These are phyloP conservation scores for Metarhizium humberi DNA, from an alignment of 2,329 filamentous ascomycete species.

Conservation along the genomic window DNA sequence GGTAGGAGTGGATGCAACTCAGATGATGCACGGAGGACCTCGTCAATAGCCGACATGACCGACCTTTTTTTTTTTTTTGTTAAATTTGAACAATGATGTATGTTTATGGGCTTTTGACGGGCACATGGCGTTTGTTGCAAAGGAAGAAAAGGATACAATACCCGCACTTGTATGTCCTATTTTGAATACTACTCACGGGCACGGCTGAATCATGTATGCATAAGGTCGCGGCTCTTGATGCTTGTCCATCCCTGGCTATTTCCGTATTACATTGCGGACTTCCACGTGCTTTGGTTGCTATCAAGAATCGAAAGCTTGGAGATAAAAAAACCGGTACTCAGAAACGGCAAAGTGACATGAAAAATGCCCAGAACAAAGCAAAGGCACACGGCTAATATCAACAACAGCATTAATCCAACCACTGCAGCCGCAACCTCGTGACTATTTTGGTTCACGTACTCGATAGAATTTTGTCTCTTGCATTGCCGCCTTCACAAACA, in stretches of 20 bases:
- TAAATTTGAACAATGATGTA: not conserved
- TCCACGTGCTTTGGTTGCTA: not conserved
- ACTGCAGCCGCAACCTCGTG: constrained; percentile 3
- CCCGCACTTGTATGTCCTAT: not conserved
- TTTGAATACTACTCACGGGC: not conserved
- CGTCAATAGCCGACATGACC: constrained; percentile 1
- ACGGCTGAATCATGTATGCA: not conserved
- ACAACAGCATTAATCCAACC: constrained; percentile 5
- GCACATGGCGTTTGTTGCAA: not conserved
- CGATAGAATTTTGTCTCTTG: constrained; percentile 24
- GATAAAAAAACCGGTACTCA: not conserved
- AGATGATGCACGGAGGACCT: constrained; percentile 28
- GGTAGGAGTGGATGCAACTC: constrained; percentile 34
- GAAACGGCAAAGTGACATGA: not conserved
- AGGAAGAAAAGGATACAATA: not conserved
- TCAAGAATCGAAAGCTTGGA: not conserved
- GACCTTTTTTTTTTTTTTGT: not conserved
- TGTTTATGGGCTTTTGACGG: not conserved
- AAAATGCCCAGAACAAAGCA: not conserved
- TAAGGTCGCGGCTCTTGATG: not conserved
- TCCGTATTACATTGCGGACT: no score
- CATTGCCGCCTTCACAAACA: no score
- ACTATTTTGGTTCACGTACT: not conserved
- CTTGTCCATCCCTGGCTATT: not conserved
- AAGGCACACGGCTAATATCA: constrained; percentile 12